Evolutionary conservation across 805 yeast species (phyloP).

Genomic region (Candida sonorensis): DNA sequence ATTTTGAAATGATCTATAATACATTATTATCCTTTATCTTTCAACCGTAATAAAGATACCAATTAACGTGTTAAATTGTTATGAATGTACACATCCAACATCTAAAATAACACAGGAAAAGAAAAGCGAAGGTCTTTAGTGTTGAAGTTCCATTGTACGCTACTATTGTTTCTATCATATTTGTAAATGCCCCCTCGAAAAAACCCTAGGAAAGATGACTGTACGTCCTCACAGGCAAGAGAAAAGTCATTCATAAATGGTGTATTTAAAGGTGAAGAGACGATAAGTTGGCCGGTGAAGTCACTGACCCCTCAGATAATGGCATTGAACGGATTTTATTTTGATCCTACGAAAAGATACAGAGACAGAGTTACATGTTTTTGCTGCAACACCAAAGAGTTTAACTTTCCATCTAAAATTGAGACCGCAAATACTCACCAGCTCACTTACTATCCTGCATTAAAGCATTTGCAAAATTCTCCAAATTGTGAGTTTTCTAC

Average conservation of each 20-base stretch:
- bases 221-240: conserved; percentile 11
- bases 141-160: too few relatives aligned
- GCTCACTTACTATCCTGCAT: conserved; percentile 13
- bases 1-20: too few relatives aligned
- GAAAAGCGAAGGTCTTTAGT: too few relatives aligned
- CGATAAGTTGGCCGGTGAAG: conserved; percentile 27
- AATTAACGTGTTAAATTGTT: too few relatives aligned
- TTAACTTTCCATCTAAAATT: conserved; percentile 41
- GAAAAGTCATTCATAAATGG: conserved; percentile 15
- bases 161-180: too few relatives aligned
- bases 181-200: conserved; percentile 6
- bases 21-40: too few relatives aligned
- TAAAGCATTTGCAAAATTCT: conserved; percentile 18
- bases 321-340: conserved; percentile 58
- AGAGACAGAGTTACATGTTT: conserved; percentile 52
- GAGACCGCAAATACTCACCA: too few relatives aligned
- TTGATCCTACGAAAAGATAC: conserved; percentile 40
- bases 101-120: too few relatives aligned
- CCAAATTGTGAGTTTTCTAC: conserved; percentile 21
- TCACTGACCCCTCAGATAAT: conserved; percentile 22
- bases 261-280: conserved; percentile 15
- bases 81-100: too few relatives aligned
- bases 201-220: conserved; percentile 2
- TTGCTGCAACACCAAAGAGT: conserved; percentile 46
- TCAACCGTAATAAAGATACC: too few relatives aligned